Conservation (phyloP, 139 green algal genomes). For the Closterium sp. region DNA sequence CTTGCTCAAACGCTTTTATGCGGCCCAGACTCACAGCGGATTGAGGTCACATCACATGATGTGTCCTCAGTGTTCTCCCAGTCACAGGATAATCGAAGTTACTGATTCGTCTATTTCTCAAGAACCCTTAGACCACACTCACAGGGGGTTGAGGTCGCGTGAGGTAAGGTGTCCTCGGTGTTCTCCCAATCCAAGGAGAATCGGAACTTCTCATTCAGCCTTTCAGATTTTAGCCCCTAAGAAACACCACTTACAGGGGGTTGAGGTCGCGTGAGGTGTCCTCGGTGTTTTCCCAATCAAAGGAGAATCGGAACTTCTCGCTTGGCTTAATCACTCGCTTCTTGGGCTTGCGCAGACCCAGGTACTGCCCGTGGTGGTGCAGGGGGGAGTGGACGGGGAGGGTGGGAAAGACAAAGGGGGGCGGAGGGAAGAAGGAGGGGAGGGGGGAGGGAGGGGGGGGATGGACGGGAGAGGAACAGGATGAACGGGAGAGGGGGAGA, state of each 20-base stretch:
- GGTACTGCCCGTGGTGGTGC: slow-evolving; percentile 65
- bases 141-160: slow-evolving; percentile 88
- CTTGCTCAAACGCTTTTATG: too few relatives aligned
- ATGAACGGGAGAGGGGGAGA: too few relatives aligned
- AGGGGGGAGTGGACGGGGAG: background rate
- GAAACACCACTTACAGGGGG: too few relatives aligned
- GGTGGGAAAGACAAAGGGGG: background rate
- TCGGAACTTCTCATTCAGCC: slow-evolving; percentile 90
- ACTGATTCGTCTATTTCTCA: too few relatives aligned
- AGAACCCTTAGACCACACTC: too few relatives aligned
- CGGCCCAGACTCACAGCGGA: slow-evolving; percentile 79
- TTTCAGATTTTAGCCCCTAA: too few relatives aligned
- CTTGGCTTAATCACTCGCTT: slow-evolving; percentile 75
- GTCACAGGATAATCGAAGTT: slow-evolving; percentile 99
- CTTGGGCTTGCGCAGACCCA: slow-evolving; percentile 77
- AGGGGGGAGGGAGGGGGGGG: background rate
- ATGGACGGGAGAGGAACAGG: too few relatives aligned
- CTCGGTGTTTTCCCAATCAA: slow-evolving; percentile 94
- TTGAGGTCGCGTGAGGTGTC: slow-evolving; percentile 92
- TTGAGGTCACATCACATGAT: slow-evolving; percentile 84
- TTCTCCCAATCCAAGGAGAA: slow-evolving; percentile 98
- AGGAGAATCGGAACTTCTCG: slow-evolving; percentile 91
- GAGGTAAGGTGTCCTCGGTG: slow-evolving; percentile 90
- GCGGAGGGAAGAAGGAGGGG: background rate
- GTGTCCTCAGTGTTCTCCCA: slow-evolving; percentile 96